Conservation (phyloP, 2,329 filamentous ascomycete genomes). For the Magnaporthiopsis rhizophila region DNA sequence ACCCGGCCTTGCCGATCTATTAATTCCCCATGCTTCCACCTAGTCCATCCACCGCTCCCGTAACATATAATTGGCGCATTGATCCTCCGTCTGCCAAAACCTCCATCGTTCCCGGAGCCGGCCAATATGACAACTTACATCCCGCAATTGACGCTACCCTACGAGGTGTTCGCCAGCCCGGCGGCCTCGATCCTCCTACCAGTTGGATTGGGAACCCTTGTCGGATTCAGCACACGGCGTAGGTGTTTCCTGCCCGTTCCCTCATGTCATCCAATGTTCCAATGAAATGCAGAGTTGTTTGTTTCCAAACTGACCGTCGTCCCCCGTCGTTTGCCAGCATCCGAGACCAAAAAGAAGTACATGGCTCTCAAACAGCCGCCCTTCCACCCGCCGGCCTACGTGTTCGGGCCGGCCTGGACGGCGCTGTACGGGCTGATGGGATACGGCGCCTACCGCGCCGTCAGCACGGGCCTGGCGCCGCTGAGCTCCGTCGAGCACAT, state of each 20-base stretch:
- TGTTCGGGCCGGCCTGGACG: constrained; percentile 61
- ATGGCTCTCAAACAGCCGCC: constrained; percentile 59
- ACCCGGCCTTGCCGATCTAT: not conserved
- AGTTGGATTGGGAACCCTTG: constrained; percentile 61
- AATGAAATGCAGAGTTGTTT: constrained; percentile 6
- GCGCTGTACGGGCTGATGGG: constrained; percentile 72
- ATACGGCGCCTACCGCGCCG: constrained; percentile 76
- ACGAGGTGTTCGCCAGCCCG: constrained; percentile 61
- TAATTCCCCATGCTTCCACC: not conserved
- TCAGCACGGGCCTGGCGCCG: constrained; percentile 54
- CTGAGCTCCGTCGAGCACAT: constrained; percentile 44
- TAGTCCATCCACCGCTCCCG: not conserved
- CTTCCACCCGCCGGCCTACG: constrained; percentile 48
- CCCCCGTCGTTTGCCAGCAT: constrained; percentile 25
- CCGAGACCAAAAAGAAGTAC: constrained; percentile 55
- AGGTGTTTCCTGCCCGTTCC: constrained; percentile 22
- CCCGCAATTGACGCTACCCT: constrained; percentile 67
- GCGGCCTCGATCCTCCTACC: constrained; percentile 70
- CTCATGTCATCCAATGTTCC: not conserved
- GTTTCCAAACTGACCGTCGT: constrained; percentile 1
- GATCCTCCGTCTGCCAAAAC: not conserved
- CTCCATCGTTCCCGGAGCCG: not conserved
- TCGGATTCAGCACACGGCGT: constrained; percentile 64
- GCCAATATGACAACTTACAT: constrained; percentile 69
- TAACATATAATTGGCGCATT: not conserved